Evolutionary conservation across 176 grass and related monocot species (phyloP).

Genomic region (Carex pumila): DNA sequence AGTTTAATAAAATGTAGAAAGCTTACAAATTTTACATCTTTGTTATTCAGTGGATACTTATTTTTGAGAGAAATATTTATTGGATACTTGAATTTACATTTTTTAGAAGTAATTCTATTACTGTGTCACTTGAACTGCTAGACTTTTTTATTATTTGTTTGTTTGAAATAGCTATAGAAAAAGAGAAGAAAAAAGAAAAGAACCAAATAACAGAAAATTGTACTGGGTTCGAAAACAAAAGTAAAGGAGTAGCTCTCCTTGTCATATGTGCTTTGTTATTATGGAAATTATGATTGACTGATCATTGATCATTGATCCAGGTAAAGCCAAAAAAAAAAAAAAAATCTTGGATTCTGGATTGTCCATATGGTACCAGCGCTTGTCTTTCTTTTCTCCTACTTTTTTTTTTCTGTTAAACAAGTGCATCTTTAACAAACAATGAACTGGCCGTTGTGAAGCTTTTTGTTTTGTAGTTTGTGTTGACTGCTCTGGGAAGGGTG

Average conservation of each 20-base stretch:
- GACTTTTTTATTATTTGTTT: not conserved
- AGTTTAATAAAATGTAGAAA: not conserved
- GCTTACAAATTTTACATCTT: not conserved
- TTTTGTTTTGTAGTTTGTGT: conserved; percentile 22
- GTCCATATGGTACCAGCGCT: not conserved
- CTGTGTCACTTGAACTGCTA: not conserved
- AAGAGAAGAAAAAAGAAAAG: not conserved
- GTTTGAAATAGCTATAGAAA: not conserved
- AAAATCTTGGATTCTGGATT: not conserved
- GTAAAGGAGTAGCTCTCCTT: not conserved
- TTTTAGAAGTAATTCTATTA: not conserved
- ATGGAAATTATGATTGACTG: not conserved
- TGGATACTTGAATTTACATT: not conserved
- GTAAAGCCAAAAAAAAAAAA: not conserved
- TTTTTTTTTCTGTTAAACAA: not conserved
- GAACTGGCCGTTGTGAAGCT: not conserved
- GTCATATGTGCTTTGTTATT: not conserved
- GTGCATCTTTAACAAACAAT: not conserved
- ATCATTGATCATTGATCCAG: not conserved
- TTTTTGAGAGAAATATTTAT: too few relatives aligned
- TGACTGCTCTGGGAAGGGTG: conserved; percentile 5
- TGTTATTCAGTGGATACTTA: not conserved
- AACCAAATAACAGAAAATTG: not conserved
- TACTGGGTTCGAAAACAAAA: not conserved
- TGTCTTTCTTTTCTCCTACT: not conserved